These are phyloP conservation scores for Psophocarpus tetragonolobus DNA, from an alignment of 306 rosid species.

Conservation along the genomic window DNA sequence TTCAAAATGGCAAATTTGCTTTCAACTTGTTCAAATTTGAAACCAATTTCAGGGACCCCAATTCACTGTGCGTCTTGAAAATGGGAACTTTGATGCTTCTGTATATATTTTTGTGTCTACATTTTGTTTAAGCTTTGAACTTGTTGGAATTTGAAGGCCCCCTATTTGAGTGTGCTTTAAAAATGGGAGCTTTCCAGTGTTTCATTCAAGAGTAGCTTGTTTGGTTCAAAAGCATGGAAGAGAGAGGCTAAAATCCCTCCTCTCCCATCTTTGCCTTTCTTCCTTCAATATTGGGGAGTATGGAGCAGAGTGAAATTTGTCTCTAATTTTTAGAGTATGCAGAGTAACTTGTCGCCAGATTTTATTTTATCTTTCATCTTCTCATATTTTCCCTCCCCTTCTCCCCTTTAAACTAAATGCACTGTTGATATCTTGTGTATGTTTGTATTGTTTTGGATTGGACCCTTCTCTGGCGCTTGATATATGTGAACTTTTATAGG, in stretches of 20 bases:
- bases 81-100: neutral
- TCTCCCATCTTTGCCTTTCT: neutral
- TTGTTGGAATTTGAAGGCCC: neutral
- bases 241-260: neutral
- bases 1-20: constrained; percentile 1
- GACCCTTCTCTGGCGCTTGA: constrained; percentile 10
- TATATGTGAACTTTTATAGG: constrained; percentile 39
- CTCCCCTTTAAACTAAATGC: neutral
- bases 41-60: constrained; percentile 8
- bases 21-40: neutral
- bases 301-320: neutral
- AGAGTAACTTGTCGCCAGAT: neutral
- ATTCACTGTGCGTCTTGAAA: neutral
- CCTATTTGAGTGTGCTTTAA: neutral
- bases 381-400: neutral
- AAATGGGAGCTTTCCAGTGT: neutral
- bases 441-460: constrained; percentile 21
- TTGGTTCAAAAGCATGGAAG: neutral
- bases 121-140: constrained; percentile 22
- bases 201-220: neutral
- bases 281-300: neutral
- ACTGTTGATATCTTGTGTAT: neutral
- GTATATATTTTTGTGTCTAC: neutral
- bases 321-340: neutral
- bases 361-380: neutral